These are phyloP conservation scores for Aureobasidium lini DNA, from an alignment of 2,329 filamentous ascomycete genomes.

Conservation along the genomic window DNA sequence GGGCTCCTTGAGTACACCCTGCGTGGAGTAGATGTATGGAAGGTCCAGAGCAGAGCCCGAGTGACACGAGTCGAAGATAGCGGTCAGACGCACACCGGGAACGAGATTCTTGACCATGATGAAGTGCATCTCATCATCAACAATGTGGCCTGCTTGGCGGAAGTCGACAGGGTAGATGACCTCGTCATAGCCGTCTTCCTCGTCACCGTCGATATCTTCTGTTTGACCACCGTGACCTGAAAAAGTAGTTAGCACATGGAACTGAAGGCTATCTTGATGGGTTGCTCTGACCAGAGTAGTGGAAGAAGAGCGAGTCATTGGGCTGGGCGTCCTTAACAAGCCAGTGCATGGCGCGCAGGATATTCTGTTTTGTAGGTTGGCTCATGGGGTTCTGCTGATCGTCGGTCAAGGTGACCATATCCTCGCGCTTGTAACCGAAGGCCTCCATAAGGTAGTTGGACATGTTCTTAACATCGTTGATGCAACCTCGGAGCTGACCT, in stretches of 20 bases:
- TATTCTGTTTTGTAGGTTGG: conserved; percentile 92
- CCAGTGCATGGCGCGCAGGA: conserved; percentile 95
- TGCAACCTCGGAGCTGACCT: conserved; percentile 84
- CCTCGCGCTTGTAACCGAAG: conserved; percentile 87
- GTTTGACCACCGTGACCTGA: conserved; percentile 74
- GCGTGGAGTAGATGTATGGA: conserved; percentile 73
- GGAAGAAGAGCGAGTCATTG: conserved; percentile 94
- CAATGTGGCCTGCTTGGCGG: conserved; percentile 69
- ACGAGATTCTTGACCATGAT: conserved; percentile 71
- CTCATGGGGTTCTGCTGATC: conserved; percentile 97
- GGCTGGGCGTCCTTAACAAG: conserved; percentile 85
- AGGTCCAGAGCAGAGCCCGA: conserved; percentile 70
- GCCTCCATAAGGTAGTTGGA: conserved; percentile 80
- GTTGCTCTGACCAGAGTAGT: conserved; percentile 69
- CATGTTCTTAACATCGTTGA: conserved; percentile 98
- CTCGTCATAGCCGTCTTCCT: conserved; percentile 75
- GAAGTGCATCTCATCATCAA: conserved; percentile 74
- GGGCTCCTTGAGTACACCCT: conserved; percentile 72
- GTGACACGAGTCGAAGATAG: conserved; percentile 77
- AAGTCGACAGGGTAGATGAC: conserved; percentile 82
- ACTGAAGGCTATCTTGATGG: background rate
- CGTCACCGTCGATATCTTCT: conserved; percentile 69
- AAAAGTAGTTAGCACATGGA: background rate
- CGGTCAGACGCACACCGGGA: conserved; percentile 74
- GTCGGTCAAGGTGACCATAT: conserved; percentile 95